A percentile compares a stretch with the other conserved stretches of the same genome.
Conservation (phyloP, 2,329 filamentous ascomycete genomes). For the Paecilomyces variotii region DNA sequence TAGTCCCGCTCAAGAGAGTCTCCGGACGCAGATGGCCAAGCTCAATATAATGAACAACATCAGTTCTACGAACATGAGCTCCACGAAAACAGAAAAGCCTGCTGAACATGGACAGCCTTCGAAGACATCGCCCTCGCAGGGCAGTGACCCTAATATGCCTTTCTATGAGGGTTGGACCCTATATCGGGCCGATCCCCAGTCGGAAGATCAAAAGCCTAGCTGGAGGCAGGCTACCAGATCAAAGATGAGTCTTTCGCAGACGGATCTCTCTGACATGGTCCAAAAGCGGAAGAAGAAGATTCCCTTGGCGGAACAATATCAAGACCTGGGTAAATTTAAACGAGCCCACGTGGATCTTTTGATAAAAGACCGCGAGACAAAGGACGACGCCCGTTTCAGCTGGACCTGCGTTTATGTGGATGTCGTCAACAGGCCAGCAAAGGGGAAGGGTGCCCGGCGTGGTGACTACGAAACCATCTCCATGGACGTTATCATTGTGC, state of each 20-base stretch:
- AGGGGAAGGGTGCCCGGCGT: slow-evolving; percentile 17
- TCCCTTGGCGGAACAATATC: slow-evolving; percentile 21
- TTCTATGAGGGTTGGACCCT: slow-evolving; percentile 29
- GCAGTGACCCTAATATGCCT: slow-evolving; percentile 7
- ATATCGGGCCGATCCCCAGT: slow-evolving; percentile 20
- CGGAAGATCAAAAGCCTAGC: slow-evolving; percentile 19
- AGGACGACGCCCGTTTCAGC: slow-evolving; percentile 20
- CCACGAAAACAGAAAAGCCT: neutral
- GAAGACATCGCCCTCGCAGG: slow-evolving; percentile 1
- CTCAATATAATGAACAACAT: slow-evolving; percentile 5
- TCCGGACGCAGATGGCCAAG: slow-evolving; percentile 11
- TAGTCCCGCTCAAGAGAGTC: neutral
- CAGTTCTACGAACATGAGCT: slow-evolving; percentile 5
- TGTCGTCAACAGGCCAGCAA: slow-evolving; percentile 18
- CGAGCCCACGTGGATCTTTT: slow-evolving; percentile 27
- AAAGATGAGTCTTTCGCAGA: slow-evolving; percentile 24
- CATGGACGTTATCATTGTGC: slow-evolving; percentile 28
- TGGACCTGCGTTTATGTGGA: slow-evolving; percentile 33
- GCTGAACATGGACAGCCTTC: neutral
- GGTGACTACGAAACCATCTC: slow-evolving; percentile 23
- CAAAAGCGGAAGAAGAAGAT: slow-evolving; percentile 21
- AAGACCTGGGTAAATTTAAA: slow-evolving; percentile 18
- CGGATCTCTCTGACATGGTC: slow-evolving; percentile 21
- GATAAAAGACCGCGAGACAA: slow-evolving; percentile 22
- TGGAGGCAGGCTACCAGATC: slow-evolving; percentile 23